phyloP scores from a whole-genome alignment of 805 yeast species.

The Wickerhamomyces tratensis region DNA sequence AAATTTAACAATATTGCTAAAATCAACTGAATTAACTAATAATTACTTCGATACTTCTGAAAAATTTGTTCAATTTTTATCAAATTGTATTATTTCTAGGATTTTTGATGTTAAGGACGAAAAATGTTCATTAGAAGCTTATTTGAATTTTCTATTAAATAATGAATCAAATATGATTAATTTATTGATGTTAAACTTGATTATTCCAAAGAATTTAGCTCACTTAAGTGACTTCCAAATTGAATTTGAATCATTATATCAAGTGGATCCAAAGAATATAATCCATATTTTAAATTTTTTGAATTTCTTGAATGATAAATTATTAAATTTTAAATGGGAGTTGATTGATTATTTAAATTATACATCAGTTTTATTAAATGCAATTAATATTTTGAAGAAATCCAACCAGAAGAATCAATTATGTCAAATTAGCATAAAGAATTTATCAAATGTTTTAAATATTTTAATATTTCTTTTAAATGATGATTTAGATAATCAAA shows the following conservation, averaged over 20 bases:
- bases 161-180: background rate
- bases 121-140: constrained; percentile 11
- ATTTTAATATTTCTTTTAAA: constrained; percentile 11
- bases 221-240: constrained; percentile 21
- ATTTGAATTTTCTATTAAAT: constrained; percentile 5
- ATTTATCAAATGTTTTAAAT: constrained; percentile 9
- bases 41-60: constrained; percentile 21
- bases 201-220: constrained; percentile 19
- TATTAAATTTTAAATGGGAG: constrained; percentile 16
- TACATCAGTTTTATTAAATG: constrained; percentile 11
- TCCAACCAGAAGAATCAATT: constrained; percentile 5
- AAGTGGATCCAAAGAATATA: constrained; percentile 11
- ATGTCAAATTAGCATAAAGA: constrained; percentile 1
- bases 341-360: constrained; percentile 17
- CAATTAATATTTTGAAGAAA: constrained; percentile 13
- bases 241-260: constrained; percentile 12
- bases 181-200: constrained; percentile 10
- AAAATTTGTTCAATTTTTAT: constrained; percentile 22
- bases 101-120: constrained; percentile 10
- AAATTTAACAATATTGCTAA: constrained; percentile 21
- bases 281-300: constrained; percentile 13
- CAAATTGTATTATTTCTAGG: constrained; percentile 27
- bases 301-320: constrained; percentile 9
- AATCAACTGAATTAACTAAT: constrained; percentile 21
- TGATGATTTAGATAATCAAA: background rate